Base-by-base conservation (phyloP, 306 rosid species). In the Begonia peltatifolia region DNA sequence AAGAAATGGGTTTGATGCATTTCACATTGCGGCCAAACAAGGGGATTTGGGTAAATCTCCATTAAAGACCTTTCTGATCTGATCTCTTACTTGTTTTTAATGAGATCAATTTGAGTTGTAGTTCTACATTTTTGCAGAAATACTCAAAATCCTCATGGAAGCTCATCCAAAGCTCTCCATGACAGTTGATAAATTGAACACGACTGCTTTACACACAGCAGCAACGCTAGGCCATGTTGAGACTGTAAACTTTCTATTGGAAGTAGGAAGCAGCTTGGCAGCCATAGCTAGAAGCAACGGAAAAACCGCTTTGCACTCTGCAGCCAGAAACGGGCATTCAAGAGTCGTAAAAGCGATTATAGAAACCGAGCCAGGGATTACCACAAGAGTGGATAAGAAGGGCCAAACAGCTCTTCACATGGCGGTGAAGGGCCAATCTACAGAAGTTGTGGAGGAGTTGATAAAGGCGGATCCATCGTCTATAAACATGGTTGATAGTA, bases 401-500 rank as follows among this genome's bases (percentile, higher is more conserved):
- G 93, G 99, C 9, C 99, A 92, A 64, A 83, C 99, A 3, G 94
- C 99, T 11, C 94, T 92, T 55, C 96, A 86, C 73, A 92, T 86
- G 99, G 96, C 99, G 1, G 96, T 66, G 23, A 92, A 92, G 68
- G 99, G 99, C 16, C 96, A 80, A 73, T 77, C 64, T 16, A 68
- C 79, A 51, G 87, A 77, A 69, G 84, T 86, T 47, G 96, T 81
- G 50, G 83, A 75, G 56, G 80, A 57, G 75, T 65, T 92, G 75
- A 77, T 81, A 10, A 79, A 54, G 63, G 78, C 70, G 8, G 94
- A 74, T 62, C 84, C 94, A 4, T 62, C 59, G 0, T 68, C 78
- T 42, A 47, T 79, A 36, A 86, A 83, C 80, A 81, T 83, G 74
- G 80, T 73, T 43, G 99, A 92, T 61, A 79, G 12, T 36, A 86